phyloP scores from a whole-genome alignment of 345 rosid genomes.

The Gossypium australe region DNA sequence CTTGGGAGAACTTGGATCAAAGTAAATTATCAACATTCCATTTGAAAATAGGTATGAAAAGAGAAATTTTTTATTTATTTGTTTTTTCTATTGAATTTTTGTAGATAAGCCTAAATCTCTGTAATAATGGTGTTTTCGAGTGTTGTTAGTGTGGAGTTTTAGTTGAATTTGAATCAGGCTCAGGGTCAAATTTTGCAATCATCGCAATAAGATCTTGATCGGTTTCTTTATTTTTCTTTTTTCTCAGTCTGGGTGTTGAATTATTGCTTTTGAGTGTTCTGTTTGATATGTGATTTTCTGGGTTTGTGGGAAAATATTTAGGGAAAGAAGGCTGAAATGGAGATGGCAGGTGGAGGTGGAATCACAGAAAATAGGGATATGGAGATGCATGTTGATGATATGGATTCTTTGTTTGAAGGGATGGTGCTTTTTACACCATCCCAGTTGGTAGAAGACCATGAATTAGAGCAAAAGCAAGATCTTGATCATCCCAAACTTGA shows the following conservation, averaged over 20 bases:
- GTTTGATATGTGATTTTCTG: neutral
- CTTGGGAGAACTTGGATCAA: neutral
- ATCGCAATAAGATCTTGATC: neutral
- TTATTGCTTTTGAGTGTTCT: neutral
- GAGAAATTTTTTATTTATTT: neutral
- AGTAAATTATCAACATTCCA: neutral
- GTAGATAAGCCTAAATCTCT: neutral
- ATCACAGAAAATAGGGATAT: constrained; percentile 20
- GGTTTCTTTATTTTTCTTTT: neutral
- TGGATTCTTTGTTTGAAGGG: constrained; percentile 87
- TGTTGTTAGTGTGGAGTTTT: neutral
- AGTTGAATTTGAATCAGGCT: neutral
- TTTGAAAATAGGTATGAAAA: constrained; percentile 6
- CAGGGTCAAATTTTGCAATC: neutral
- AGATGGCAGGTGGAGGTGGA: neutral
- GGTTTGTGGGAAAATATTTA: neutral
- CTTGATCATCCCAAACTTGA: neutral
- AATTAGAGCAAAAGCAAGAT: neutral
- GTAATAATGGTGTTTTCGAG: neutral
- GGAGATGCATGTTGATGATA: constrained; percentile 38
- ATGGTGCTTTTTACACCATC: constrained; percentile 71
- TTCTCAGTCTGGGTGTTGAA: neutral
- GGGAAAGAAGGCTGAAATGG: constrained; percentile 6
- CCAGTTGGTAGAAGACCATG: constrained; percentile 24
- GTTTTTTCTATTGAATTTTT: neutral